Percentiles rank a stretch among this genome's conserved stretches.
Conservation (phyloP, 148 eudicot genomes). For the Chenopodium quinoa region DNA sequence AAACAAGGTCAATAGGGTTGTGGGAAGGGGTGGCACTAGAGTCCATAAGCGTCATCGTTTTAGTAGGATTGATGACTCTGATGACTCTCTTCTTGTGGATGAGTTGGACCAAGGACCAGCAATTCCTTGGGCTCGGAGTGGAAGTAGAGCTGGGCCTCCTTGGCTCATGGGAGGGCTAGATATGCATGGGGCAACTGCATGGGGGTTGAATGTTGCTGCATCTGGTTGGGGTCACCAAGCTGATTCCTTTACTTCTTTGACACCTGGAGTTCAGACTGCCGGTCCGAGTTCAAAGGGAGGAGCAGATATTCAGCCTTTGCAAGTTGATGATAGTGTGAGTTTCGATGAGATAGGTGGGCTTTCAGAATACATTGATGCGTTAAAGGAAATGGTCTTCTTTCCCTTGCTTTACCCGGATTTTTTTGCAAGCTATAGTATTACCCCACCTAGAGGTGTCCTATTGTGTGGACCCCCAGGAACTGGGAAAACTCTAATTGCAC, state of each 20-base stretch:
- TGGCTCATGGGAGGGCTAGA: conserved; percentile 96
- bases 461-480: conserved; percentile 99
- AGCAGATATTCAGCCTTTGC: conserved; percentile 97
- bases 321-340: conserved; percentile 88
- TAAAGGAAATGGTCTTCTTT: conserved; percentile 98
- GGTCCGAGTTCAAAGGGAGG: conserved; percentile 99
- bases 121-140: conserved; percentile 93
- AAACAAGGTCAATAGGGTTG: conserved; percentile 73
- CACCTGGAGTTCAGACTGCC: conserved; percentile 90
- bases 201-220: conserved; percentile 93
- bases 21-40: conserved; percentile 81
- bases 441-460: conserved; percentile 97
- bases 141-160: conserved; percentile 78
- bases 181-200: conserved; percentile 69
- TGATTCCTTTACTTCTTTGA: conserved; percentile 60
- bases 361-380: conserved; percentile 84
- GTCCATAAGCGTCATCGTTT: conserved; percentile 92
- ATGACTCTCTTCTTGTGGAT: conserved; percentile 96
- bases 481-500: conserved; percentile 92
- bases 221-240: conserved; percentile 97
- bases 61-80: conserved; percentile 88
- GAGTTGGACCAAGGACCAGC: conserved; percentile 97
- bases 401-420: conserved; percentile 96
- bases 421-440: conserved; percentile 88
- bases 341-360: conserved; percentile 97